These are phyloP conservation scores for Luffa aegyptiaca DNA, from an alignment of 306 rosid genomes.

Conservation along the genomic window DNA sequence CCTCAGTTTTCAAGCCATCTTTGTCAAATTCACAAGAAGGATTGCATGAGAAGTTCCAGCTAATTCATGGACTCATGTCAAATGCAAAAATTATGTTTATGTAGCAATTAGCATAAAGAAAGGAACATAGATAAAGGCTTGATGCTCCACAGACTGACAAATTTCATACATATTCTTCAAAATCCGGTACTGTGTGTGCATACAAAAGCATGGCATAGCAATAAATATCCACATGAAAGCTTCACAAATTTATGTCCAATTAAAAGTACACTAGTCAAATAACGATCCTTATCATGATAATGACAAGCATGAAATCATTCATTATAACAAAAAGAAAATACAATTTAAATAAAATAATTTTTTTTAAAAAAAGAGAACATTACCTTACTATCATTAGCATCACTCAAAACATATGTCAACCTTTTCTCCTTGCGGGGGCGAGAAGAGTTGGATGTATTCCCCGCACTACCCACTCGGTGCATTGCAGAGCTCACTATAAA, in stretches of 20 bases:
- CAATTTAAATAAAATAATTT: not conserved
- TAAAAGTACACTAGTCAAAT: not conserved
- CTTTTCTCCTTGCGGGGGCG: conserved; percentile 97
- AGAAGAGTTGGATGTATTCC: conserved; percentile 69
- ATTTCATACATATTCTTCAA: not conserved
- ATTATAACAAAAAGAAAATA: not conserved
- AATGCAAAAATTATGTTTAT: not conserved
- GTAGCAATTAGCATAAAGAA: not conserved
- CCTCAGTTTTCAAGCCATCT: not conserved
- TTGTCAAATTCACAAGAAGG: not conserved
- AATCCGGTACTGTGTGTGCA: not conserved
- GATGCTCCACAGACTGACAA: not conserved
- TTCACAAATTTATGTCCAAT: not conserved
- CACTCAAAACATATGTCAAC: conserved; percentile 76
- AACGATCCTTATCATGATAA: not conserved
- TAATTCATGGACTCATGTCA: not conserved
- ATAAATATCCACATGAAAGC: not conserved
- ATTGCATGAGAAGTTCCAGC: not conserved
- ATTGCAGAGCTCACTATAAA: conserved; percentile 47
- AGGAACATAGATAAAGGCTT: not conserved
- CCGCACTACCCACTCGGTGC: conserved; percentile 99
- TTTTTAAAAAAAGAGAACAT: not conserved
- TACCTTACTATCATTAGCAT: conserved; percentile 80
- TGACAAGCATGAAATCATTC: not conserved
- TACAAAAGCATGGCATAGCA: not conserved